Evolutionary conservation across 2,329 filamentous ascomycete species (phyloP).

Genomic region (Arthrobotrys megalospora): DNA sequence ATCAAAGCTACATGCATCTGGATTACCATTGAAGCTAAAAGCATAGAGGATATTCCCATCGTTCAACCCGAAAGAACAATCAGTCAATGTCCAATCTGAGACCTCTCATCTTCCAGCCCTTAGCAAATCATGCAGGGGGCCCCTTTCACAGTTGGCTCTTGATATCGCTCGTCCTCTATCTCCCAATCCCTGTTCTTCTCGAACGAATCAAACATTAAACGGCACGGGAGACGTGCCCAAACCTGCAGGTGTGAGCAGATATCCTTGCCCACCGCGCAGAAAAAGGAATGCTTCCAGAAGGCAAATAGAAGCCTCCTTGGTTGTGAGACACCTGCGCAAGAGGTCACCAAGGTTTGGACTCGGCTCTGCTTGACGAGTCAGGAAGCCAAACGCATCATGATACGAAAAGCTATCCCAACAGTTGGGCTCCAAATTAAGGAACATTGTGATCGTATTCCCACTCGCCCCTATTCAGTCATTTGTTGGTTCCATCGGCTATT

Average conservation of each 20-base stretch:
- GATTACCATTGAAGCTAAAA: slow-evolving; percentile 28
- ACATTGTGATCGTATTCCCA: slow-evolving; percentile 13
- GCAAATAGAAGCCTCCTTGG: slow-evolving; percentile 52
- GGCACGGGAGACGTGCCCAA: slow-evolving; percentile 58
- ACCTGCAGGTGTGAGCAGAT: slow-evolving; percentile 56
- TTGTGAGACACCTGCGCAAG: slow-evolving; percentile 43
- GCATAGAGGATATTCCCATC: slow-evolving; percentile 5
- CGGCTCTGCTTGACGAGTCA: slow-evolving; percentile 60
- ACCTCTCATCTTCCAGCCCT: slow-evolving; percentile 35
- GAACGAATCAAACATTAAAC: slow-evolving; percentile 60
- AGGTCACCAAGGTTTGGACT: slow-evolving; percentile 47
- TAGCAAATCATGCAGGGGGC: slow-evolving; percentile 41
- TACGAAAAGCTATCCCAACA: slow-evolving; percentile 50
- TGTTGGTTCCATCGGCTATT: slow-evolving; percentile 15
- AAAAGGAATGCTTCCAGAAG: slow-evolving; percentile 62
- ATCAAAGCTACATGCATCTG: slow-evolving; percentile 25
- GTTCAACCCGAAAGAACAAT: slow-evolving; percentile 24
- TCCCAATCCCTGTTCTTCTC: slow-evolving; percentile 53
- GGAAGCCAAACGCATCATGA: slow-evolving; percentile 55
- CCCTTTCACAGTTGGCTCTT: slow-evolving; percentile 48
- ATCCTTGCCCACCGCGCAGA: slow-evolving; percentile 37
- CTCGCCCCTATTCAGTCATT: slow-evolving; percentile 6
- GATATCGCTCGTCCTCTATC: slow-evolving; percentile 60
- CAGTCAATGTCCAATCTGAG: slow-evolving; percentile 39
- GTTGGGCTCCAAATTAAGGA: slow-evolving; percentile 36